These are phyloP conservation scores for Gaertneriomyces semiglobifer DNA, from an alignment of 192 early-diverging fungal genomes.

Conservation along the genomic window DNA sequence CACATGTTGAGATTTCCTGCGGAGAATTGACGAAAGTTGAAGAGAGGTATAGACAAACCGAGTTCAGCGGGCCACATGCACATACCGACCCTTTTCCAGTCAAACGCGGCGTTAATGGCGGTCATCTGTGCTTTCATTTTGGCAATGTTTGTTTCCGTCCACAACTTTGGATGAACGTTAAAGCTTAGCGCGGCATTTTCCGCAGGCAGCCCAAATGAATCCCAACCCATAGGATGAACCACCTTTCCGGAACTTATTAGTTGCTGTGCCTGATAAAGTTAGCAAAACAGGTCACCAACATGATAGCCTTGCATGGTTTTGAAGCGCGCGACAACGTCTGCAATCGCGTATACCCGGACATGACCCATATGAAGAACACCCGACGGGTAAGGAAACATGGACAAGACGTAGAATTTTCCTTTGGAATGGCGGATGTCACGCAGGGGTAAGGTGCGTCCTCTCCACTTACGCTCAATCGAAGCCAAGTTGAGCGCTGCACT, in stretches of 20 bases:
- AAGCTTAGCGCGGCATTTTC: slow-evolving; percentile 94
- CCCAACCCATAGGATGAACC: slow-evolving; percentile 95
- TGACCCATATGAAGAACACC: slow-evolving; percentile 95
- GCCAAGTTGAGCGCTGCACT: too few relatives aligned
- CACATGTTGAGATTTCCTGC: slow-evolving; percentile 80
- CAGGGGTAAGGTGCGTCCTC: neutral
- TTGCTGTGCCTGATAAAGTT: neutral
- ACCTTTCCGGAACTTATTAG: slow-evolving; percentile 32
- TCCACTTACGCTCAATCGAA: neutral
- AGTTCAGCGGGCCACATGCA: neutral
- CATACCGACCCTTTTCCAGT: slow-evolving; percentile 73
- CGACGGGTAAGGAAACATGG: slow-evolving; percentile 97
- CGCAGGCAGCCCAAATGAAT: slow-evolving; percentile 96
- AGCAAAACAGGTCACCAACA: slow-evolving; percentile 35
- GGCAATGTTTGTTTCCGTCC: slow-evolving; percentile 81
- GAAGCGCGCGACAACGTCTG: slow-evolving; percentile 79
- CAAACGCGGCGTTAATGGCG: slow-evolving; percentile 75
- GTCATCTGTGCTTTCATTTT: slow-evolving; percentile 79
- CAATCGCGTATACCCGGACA: slow-evolving; percentile 92
- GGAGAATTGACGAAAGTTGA: slow-evolving; percentile 2
- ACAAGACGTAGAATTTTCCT: slow-evolving; percentile 66
- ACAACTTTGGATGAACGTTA: slow-evolving; percentile 68
- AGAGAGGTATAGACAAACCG: neutral
- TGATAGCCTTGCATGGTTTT: slow-evolving; percentile 68
- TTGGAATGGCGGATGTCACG: neutral